These are phyloP conservation scores for Volvox africanus DNA, from an alignment of 139 green algal species.

Conservation along the genomic window DNA sequence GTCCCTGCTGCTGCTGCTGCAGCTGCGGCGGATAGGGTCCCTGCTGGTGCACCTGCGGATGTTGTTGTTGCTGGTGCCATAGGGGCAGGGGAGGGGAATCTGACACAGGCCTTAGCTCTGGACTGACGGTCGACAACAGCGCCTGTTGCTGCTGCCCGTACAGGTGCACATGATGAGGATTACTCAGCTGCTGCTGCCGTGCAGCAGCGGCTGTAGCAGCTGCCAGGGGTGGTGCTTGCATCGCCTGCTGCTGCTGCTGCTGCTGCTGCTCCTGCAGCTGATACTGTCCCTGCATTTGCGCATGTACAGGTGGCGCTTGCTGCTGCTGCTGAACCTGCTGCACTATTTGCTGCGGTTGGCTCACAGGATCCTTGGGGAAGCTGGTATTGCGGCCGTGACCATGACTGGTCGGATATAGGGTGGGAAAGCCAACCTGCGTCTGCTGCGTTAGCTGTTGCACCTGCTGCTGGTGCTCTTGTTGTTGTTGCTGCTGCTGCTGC, in stretches of 20 bases:
- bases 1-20: not conserved
- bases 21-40: not conserved
- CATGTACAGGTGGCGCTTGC: not conserved
- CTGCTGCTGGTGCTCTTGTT: not conserved
- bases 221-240: not conserved
- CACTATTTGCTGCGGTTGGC: not conserved
- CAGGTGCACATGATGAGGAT: not conserved
- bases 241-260: not conserved
- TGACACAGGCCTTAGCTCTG: not conserved
- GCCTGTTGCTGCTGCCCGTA: not conserved
- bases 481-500: not conserved
- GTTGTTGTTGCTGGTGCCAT: not conserved
- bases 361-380: not conserved
- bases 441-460: not conserved
- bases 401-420: not conserved
- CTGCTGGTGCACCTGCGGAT: not conserved
- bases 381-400: not conserved
- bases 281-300: not conserved
- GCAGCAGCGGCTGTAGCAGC: not conserved
- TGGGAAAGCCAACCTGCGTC: not conserved
- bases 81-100: not conserved
- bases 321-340: conserved; percentile 21
- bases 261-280: not conserved
- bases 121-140: not conserved
- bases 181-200: not conserved